Evolutionary conservation across 768 basidiomycete genomes (phyloP).

Genomic region (Amanita rimosa): DNA sequence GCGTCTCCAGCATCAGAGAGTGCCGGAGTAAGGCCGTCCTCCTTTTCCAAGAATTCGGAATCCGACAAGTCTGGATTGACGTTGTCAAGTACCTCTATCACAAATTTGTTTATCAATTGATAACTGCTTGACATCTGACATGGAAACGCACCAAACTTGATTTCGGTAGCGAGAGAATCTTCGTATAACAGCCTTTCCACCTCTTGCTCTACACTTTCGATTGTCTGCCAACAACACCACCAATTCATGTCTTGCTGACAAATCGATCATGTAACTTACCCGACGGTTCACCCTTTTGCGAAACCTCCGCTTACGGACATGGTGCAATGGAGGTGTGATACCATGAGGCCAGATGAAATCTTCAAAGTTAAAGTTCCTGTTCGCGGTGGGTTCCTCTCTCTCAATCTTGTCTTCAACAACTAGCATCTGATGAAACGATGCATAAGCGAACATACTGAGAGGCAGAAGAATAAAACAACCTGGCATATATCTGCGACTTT

Average conservation of each 20-base stretch:
- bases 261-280: conserved; percentile 29
- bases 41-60: conserved; percentile 73
- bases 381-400: conserved; percentile 53
- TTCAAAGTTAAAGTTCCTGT: conserved; percentile 75
- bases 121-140: not conserved
- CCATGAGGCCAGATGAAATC: conserved; percentile 98
- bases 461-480: conserved; percentile 28
- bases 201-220: conserved; percentile 90
- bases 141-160: conserved; percentile 54
- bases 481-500: conserved; percentile 99
- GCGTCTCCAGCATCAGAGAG: conserved; percentile 57
- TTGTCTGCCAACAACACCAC: conserved; percentile 47
- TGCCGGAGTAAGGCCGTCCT: conserved; percentile 56
- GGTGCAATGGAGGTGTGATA: conserved; percentile 83
- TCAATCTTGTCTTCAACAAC: conserved; percentile 71
- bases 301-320: conserved; percentile 86
- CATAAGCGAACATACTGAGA: conserved; percentile 9
- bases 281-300: conserved; percentile 79
- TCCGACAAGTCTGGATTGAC: conserved; percentile 87
- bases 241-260: not conserved
- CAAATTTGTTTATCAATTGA: not conserved
- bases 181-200: conserved; percentile 80
- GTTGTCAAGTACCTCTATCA: conserved; percentile 72
- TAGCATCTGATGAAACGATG: conserved; percentile 58
- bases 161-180: conserved; percentile 63